These are phyloP conservation scores for Phytophthora colocasiae DNA, from an alignment of 352 stramenopile genomes.

Conservation along the genomic window DNA sequence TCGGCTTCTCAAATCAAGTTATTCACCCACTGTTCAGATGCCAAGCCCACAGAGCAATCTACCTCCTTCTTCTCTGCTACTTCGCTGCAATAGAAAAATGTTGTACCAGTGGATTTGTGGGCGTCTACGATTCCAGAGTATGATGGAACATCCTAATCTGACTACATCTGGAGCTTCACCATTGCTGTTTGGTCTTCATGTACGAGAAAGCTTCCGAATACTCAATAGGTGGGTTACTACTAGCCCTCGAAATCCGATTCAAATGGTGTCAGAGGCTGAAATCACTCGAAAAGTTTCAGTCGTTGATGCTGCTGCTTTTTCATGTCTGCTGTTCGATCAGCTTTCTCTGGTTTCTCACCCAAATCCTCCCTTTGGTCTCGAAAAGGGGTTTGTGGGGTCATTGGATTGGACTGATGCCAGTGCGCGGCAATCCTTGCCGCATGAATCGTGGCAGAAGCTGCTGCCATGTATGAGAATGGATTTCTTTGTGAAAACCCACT, in stretches of 20 bases:
- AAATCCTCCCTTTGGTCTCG: slow-evolving; percentile 35
- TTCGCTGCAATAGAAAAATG: slow-evolving; percentile 46
- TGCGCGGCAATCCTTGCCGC: background rate
- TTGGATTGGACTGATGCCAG: slow-evolving; percentile 43
- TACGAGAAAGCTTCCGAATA: slow-evolving; percentile 58
- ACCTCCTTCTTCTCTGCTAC: slow-evolving; percentile 39
- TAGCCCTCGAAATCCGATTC: slow-evolving; percentile 55
- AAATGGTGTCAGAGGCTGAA: slow-evolving; percentile 27
- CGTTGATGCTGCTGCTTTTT: slow-evolving; percentile 50
- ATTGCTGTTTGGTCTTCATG: slow-evolving; percentile 46
- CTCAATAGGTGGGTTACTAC: slow-evolving; percentile 66
- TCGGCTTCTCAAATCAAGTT: slow-evolving; percentile 32
- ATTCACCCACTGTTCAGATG: background rate
- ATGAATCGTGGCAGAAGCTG: slow-evolving; percentile 14
- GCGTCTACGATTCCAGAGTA: slow-evolving; percentile 63
- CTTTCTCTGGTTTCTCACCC: slow-evolving; percentile 46
- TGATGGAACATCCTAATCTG: slow-evolving; percentile 63
- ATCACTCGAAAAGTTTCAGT: slow-evolving; percentile 35
- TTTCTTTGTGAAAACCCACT: slow-evolving; percentile 47
- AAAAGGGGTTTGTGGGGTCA: slow-evolving; percentile 41
- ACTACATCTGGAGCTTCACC: slow-evolving; percentile 46
- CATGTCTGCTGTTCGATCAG: slow-evolving; percentile 65
- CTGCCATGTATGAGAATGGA: slow-evolving; percentile 48
- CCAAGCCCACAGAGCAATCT: slow-evolving; percentile 15
- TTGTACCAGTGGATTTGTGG: slow-evolving; percentile 64